Percentiles rank a stretch among this genome's conserved stretches.
Conservation (phyloP, 331 rosid species). For the Pyracantha coccinea region DNA sequence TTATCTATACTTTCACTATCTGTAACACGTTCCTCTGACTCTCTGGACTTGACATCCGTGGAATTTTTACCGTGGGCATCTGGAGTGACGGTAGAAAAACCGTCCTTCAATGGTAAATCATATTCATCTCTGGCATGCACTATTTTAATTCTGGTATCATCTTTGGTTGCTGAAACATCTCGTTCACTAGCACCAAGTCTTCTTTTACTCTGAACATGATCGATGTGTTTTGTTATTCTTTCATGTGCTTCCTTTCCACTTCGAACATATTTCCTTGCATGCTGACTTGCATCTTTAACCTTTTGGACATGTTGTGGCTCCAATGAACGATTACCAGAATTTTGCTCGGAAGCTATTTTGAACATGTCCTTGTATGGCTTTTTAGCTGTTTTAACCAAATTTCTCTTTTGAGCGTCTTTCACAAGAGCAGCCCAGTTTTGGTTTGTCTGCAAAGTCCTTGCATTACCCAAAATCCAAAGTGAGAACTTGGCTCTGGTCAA, state of each 20-base stretch:
- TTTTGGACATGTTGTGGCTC: constrained; percentile 29
- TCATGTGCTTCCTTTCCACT: constrained; percentile 26
- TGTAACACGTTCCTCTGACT: constrained; percentile 17
- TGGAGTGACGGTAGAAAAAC: constrained; percentile 15
- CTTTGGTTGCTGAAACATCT: constrained; percentile 19
- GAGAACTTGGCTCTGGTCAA: constrained; percentile 88
- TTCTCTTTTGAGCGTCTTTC: constrained; percentile 77
- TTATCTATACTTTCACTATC: constrained; percentile 28
- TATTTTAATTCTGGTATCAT: constrained; percentile 14
- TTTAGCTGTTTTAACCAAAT: constrained; percentile 40
- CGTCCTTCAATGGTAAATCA: constrained; percentile 24
- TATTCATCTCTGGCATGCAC: constrained; percentile 20
- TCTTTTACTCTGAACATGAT: constrained; percentile 23
- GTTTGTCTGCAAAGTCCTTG: constrained; percentile 77
- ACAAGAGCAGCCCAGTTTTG: constrained; percentile 81
- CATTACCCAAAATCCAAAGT: constrained; percentile 90
- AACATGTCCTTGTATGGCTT: constrained; percentile 60
- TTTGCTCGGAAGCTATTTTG: constrained; percentile 29
- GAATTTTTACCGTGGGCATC: constrained; percentile 20
- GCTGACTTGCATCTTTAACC: constrained; percentile 24
- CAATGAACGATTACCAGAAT: constrained; percentile 20
- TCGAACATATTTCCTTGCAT: constrained; percentile 12
- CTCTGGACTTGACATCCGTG: constrained; percentile 5
- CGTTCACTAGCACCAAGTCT: constrained; percentile 21
- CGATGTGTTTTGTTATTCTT: constrained; percentile 23